Conservation (phyloP, 1,139 yeast genomes). For the Scheffersomyces segobiensis region DNA sequence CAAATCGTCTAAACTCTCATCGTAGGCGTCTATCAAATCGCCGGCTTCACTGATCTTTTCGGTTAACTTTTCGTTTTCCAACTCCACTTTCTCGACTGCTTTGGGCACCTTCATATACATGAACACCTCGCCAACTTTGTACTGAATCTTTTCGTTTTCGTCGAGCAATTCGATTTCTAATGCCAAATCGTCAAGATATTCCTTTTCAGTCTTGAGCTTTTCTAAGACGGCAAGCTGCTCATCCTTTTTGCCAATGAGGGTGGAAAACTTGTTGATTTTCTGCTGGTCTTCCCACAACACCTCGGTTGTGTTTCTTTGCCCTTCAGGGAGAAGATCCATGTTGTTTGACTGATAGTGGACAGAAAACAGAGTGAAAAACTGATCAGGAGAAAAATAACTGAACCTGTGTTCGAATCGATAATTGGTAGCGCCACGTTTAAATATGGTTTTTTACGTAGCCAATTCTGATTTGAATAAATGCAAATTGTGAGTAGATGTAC, state of each 20-base stretch:
- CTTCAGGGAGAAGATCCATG: slow-evolving; percentile 64
- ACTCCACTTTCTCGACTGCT: slow-evolving; percentile 67
- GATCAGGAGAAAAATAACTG: not conserved
- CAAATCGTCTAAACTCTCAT: slow-evolving; percentile 55
- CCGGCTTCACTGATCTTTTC: slow-evolving; percentile 49
- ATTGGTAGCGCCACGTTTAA: not conserved
- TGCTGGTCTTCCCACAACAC: slow-evolving; percentile 91
- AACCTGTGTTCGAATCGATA: not conserved
- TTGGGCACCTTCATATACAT: slow-evolving; percentile 63
- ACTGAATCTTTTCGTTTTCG: slow-evolving; percentile 69
- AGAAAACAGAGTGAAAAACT: not conserved
- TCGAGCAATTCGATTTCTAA: slow-evolving; percentile 85
- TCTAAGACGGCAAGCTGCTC: slow-evolving; percentile 51
- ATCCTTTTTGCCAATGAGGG: slow-evolving; percentile 71
- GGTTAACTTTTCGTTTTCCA: slow-evolving; percentile 55
- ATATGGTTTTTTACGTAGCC: no score
- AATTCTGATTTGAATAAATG: no score
- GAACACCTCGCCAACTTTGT: slow-evolving; percentile 77
- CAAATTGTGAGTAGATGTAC: not conserved
- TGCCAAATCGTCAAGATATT: slow-evolving; percentile 82
- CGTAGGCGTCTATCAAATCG: slow-evolving; percentile 49
- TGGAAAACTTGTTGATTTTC: slow-evolving; percentile 83
- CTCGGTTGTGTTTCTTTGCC: slow-evolving; percentile 66
- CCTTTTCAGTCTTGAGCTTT: slow-evolving; percentile 67
- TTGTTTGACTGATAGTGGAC: not conserved